A percentile compares a stretch with the other conserved stretches of the same genome.
Evolutionary conservation across 2,329 filamentous ascomycete species (phyloP).

Genomic region (Microascus cirrosus): DNA sequence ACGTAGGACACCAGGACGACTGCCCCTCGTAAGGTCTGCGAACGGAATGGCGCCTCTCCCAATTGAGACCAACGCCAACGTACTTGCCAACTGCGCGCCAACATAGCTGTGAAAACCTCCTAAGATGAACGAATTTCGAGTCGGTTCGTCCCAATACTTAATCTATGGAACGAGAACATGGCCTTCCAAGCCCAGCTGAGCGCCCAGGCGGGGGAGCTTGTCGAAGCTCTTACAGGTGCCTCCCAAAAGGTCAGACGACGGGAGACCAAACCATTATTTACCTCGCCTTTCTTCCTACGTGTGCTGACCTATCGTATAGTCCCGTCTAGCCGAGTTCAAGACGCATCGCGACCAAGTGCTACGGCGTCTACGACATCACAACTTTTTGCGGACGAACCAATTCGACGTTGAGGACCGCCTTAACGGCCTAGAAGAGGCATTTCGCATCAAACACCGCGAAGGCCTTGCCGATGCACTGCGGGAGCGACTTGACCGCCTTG

Average conservation of each 20-base stretch:
- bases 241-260: conserved; percentile 33
- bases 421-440: conserved; percentile 73
- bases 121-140: background rate
- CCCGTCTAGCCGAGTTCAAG: conserved; percentile 20
- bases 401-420: conserved; percentile 59
- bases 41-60: background rate
- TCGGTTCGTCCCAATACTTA: background rate
- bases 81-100: background rate
- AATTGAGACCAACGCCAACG: background rate
- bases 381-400: conserved; percentile 58
- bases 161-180: conserved; percentile 34
- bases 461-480: conserved; percentile 63
- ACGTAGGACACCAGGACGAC: background rate
- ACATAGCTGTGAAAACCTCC: background rate
- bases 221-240: conserved; percentile 50
- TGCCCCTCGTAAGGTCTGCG: background rate
- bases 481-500: conserved; percentile 46
- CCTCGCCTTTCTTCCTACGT: background rate
- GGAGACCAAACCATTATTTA: background rate
- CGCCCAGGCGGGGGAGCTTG: conserved; percentile 58
- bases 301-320: conserved; percentile 3
- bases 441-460: conserved; percentile 69
- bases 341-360: conserved; percentile 36
- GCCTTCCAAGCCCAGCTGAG: conserved; percentile 56
- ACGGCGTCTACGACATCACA: conserved; percentile 40